phyloP scores from a whole-genome alignment of 441 rosid genomes.

The Viola pubescens region DNA sequence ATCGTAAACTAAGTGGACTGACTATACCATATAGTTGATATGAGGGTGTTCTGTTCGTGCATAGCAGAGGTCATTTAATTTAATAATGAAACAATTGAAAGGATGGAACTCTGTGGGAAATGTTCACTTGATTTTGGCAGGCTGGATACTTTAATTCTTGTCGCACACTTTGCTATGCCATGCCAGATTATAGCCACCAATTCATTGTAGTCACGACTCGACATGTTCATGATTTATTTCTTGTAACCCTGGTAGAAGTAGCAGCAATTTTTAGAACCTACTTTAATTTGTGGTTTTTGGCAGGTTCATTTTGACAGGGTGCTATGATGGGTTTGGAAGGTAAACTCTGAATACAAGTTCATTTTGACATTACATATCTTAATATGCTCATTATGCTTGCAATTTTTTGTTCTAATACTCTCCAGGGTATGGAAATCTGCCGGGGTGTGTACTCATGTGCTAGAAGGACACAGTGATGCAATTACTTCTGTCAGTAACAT shows the following conservation, averaged over 20 bases:
- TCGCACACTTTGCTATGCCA: no score
- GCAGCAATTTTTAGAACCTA: slow-evolving; percentile 4
- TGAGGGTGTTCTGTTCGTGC: neutral
- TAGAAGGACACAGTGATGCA: slow-evolving; percentile 72
- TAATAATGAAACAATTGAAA: neutral
- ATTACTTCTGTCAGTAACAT: slow-evolving; percentile 65
- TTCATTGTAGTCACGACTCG: neutral
- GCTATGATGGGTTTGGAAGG: slow-evolving; percentile 91
- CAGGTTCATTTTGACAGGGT: slow-evolving; percentile 92
- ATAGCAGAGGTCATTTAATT: no score
- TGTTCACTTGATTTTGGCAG: no score
- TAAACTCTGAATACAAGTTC: slow-evolving; percentile 14
- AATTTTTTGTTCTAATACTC: slow-evolving; percentile 2
- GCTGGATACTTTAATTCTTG: no score
- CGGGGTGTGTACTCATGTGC: slow-evolving; percentile 64
- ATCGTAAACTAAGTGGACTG: no score
- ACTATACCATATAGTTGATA: no score
- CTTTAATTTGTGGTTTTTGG: slow-evolving; percentile 25
- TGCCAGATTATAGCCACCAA: neutral
- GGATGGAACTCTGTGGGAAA: neutral
- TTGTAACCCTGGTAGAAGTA: neutral
- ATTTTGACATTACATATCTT: slow-evolving; percentile 8
- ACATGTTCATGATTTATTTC: no score
- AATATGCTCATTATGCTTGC: slow-evolving; percentile 1
- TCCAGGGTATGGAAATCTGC: slow-evolving; percentile 74